Conservation (phyloP, 2,329 filamentous ascomycete species). For the Trichoderma sp. region DNA sequence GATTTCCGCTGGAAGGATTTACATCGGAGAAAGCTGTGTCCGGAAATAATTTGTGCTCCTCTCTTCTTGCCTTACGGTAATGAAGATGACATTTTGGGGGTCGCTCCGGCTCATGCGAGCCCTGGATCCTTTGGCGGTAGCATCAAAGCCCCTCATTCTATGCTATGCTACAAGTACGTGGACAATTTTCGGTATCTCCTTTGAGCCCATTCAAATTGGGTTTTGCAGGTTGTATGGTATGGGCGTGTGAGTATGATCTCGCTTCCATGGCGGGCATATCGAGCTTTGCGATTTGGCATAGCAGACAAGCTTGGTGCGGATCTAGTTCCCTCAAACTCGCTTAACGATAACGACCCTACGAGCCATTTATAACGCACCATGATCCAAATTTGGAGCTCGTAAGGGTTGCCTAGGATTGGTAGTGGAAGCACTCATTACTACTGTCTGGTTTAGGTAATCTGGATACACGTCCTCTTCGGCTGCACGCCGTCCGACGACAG, state of each 20-base stretch:
- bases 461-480: background rate
- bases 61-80: background rate
- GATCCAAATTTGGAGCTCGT: background rate
- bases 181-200: background rate
- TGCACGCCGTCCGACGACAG: background rate
- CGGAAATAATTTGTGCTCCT: background rate
- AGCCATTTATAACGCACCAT: background rate
- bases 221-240: background rate
- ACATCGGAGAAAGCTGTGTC: background rate
- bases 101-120: background rate
- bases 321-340: background rate
- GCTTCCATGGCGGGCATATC: background rate
- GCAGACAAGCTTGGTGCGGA: background rate
- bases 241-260: background rate
- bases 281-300: background rate
- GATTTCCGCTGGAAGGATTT: background rate
- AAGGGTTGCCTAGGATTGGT: background rate
- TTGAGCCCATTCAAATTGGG: background rate
- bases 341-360: background rate
- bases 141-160: background rate
- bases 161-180: background rate
- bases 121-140: background rate
- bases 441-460: background rate
- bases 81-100: background rate
- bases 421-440: background rate